A percentile compares a stretch with the other conserved stretches of the same genome.
phyloP scores from a whole-genome alignment of 1,139 yeast species.

The Taphrina communis region DNA sequence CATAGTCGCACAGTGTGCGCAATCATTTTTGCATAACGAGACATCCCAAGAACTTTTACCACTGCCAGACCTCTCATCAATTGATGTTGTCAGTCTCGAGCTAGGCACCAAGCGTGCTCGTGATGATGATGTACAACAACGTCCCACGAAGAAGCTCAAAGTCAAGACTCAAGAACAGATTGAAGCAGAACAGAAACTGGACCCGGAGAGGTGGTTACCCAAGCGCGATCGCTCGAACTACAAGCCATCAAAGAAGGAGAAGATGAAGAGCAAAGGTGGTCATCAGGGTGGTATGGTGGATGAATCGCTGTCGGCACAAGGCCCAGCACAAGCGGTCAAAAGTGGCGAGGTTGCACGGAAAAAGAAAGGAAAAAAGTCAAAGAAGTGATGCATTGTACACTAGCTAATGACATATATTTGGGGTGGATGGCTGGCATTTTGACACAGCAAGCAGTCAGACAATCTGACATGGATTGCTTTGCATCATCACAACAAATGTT shows the following conservation, averaged over 20 bases:
- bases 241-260: conserved; percentile 36
- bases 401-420: too few species aligned
- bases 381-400: conserved; percentile 12
- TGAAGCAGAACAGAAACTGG: conserved; percentile 20
- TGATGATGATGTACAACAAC: not conserved
- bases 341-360: conserved; percentile 10
- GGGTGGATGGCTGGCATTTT: too few species aligned
- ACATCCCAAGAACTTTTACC: conserved; percentile 8
- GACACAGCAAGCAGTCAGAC: too few species aligned
- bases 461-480: too few species aligned
- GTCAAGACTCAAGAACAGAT: conserved; percentile 23
- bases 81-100: conserved; percentile 31
- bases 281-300: conserved; percentile 40
- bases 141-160: conserved; percentile 10
- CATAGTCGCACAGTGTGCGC: conserved; percentile 17
- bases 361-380: conserved; percentile 35
- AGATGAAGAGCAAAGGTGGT: conserved; percentile 30
- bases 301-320: conserved; percentile 25
- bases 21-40: conserved; percentile 3
- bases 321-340: conserved; percentile 7
- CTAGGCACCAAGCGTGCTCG: conserved; percentile 19
- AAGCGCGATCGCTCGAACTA: conserved; percentile 35
- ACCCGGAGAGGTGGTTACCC: conserved; percentile 41
- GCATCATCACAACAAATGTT: too few species aligned
- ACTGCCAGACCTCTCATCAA: conserved; percentile 26